Conservation (phyloP, 257 asterid genomes). For the Vinca minor region DNA sequence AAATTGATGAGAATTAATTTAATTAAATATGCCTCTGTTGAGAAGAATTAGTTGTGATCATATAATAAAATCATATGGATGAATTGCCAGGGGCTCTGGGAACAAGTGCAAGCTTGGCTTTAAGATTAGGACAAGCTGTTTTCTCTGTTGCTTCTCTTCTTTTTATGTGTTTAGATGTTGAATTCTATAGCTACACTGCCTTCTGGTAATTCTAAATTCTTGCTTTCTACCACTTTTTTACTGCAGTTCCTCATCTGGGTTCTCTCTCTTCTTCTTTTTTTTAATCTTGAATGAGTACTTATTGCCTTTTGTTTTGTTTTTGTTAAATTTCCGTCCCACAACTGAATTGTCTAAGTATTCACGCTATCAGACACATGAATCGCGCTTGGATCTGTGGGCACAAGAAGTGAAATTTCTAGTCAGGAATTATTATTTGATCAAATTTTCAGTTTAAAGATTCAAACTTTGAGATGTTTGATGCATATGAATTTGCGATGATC, state of each 20-base stretch:
- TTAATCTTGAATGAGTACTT: background rate
- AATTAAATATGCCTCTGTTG: constrained; percentile 27
- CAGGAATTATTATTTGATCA: background rate
- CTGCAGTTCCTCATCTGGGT: background rate
- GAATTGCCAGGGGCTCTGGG: constrained; percentile 88
- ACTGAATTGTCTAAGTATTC: too few relatives aligned
- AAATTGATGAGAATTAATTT: constrained; percentile 7
- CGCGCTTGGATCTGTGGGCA: too few relatives aligned
- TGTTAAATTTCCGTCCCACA: too few relatives aligned
- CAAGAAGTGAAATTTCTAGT: too few relatives aligned
- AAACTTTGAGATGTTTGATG: background rate
- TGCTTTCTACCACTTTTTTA: too few relatives aligned
- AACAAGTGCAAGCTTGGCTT: constrained; percentile 82
- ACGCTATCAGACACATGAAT: too few relatives aligned
- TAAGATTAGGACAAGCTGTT: constrained; percentile 77
- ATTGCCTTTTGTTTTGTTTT: background rate
- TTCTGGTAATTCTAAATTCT: constrained; percentile 71
- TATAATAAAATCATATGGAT: constrained; percentile 46
- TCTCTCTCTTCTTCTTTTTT: background rate
- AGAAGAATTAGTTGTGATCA: constrained; percentile 18
- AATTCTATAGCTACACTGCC: constrained; percentile 89
- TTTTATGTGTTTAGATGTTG: constrained; percentile 83
- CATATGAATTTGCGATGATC: background rate
- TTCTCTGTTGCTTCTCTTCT: constrained; percentile 89
- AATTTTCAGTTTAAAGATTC: background rate